Evolutionary conservation across 768 basidiomycete genomes (phyloP), one percentile per base, ranked within the genome.

Genomic region (Kwoniella sp.): DNA sequence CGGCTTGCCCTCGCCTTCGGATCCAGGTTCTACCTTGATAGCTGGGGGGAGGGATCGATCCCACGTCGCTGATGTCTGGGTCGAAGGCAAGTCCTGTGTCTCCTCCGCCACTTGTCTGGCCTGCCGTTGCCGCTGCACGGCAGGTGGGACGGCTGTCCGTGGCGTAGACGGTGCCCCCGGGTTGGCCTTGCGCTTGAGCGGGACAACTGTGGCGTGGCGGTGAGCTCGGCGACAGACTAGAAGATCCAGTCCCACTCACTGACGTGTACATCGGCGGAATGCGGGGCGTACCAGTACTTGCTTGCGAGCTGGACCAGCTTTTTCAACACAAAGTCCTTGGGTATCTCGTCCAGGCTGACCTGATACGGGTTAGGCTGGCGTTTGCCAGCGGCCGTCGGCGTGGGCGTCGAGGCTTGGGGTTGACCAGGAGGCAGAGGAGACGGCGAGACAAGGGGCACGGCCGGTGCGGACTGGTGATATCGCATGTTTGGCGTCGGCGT

Each of bases 241-340:
- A 32, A 15, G 31, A 15, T 8, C 31, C 8, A 6, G 4, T 38
- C 37, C 19, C 4, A 47, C 52, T 47, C 45, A 54, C 52, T 47
- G 22, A 54, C 47, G 27, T 54, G 44, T 34, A 36, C 39, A 28
- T 54, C 52, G 11, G 52, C 45, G 9, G 52, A 46, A 32, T 46
- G 44, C 7, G 52, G 45, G 15, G 52, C 42, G 32, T 46, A 47
- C 52, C 52, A 54, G 31, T 54, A 54, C 31, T 41, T 54, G 23
- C 44, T 46, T 19, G 52, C 52, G 15, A 54, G 23, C 17, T 46
- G 44, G 8, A 54, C 31, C 19, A 54, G 19, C 31, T 54, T 46
- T 28, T 54, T 54, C 20, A 54, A 29, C 7, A 54, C 52, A 31
- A 54, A 54, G 29, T 54, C 52, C 14, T 54, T 54, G 10, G 52